Conservation (phyloP, 2,329 filamentous ascomycete species). For the Aspergillus jensenii region DNA sequence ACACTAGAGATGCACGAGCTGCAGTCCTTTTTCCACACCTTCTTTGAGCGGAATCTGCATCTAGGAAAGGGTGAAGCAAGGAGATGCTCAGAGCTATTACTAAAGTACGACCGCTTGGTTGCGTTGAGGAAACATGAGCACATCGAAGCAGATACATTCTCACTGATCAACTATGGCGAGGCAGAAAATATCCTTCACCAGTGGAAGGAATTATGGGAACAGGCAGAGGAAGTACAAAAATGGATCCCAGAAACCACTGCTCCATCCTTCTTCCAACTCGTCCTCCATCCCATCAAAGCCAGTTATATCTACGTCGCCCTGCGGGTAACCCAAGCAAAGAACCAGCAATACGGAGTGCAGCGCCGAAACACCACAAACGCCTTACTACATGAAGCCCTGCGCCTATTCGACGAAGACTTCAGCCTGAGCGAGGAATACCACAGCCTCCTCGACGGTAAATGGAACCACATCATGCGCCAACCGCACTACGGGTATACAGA, state of each 20-base stretch:
- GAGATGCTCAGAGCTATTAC: background rate
- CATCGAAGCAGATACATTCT: background rate
- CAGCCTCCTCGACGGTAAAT: slow-evolving; percentile 60
- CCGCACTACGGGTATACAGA: slow-evolving; percentile 51
- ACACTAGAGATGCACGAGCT: background rate
- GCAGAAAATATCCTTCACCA: background rate
- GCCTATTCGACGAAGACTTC: slow-evolving; percentile 58
- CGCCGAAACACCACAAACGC: slow-evolving; percentile 58
- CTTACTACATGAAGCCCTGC: slow-evolving; percentile 53
- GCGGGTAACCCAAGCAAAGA: slow-evolving; percentile 46
- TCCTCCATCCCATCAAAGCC: slow-evolving; percentile 61
- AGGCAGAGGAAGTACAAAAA: background rate
- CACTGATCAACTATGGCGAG: background rate
- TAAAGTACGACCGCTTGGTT: background rate
- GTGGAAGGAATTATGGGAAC: background rate
- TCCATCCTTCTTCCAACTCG: slow-evolving; percentile 63
- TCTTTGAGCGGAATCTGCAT: background rate
- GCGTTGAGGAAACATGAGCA: background rate
- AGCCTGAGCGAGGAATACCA: slow-evolving; percentile 60
- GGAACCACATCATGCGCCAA: slow-evolving; percentile 62
- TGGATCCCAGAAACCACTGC: no score
- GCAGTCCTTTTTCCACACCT: background rate
- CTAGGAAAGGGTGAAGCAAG: background rate
- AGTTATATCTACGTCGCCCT: slow-evolving; percentile 58
- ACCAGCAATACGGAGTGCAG: slow-evolving; percentile 57